Evolutionary conservation across 495 filamentous ascomycete genomes (phyloP).

Genomic region (Neurospora pannonica): DNA sequence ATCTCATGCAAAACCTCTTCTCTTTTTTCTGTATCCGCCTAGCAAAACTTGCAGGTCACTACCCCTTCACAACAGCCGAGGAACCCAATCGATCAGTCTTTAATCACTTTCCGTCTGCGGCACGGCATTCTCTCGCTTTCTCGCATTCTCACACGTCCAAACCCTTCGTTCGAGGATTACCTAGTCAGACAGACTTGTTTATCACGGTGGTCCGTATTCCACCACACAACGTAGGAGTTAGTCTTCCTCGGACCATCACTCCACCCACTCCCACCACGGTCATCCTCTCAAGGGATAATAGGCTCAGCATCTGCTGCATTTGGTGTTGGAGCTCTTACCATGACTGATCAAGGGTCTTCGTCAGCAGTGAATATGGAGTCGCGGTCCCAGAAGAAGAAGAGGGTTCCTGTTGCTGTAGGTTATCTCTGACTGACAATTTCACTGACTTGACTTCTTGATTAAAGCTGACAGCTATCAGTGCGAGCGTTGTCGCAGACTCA

Average conservation of each 20-base stretch:
- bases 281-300: too few species aligned
- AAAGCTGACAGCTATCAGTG: too few species aligned
- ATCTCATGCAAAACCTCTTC: neutral
- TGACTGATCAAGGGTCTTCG: conserved; percentile 26
- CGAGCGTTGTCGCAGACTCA: too few species aligned
- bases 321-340: conserved; percentile 24
- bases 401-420: too few species aligned
- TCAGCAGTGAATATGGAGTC: conserved; percentile 23
- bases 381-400: conserved; percentile 32
- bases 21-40: neutral
- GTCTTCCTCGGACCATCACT: neutral
- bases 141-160: neutral
- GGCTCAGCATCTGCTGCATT: conserved; percentile 6
- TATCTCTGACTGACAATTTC: too few species aligned
- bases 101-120: neutral
- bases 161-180: neutral
- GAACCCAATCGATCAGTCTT: neutral
- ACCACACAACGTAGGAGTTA: neutral
- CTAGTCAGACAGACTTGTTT: neutral
- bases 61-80: neutral
- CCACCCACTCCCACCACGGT: too few species aligned
- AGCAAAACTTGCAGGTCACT: neutral
- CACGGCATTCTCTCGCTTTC: neutral
- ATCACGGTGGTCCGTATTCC: neutral
- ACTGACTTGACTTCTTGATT: too few species aligned